phyloP scores from a whole-genome alignment of 306 rosid genomes.

The Acacia acuminata region DNA sequence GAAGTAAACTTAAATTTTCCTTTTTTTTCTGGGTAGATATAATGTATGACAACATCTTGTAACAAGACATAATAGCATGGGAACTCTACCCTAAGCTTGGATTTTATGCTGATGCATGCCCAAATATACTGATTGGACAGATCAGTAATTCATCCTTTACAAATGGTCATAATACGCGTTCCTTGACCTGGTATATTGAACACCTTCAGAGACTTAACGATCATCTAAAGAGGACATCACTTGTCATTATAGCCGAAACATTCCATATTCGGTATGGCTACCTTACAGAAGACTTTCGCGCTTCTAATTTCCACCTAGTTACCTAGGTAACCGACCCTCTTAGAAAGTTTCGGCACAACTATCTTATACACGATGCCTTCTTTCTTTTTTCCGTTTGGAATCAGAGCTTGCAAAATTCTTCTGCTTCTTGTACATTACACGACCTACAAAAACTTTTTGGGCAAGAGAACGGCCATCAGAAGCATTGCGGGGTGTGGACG shows the following conservation, averaged over 20 bases:
- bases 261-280: background rate
- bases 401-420: slow-evolving; percentile 28
- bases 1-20: background rate
- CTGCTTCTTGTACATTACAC: slow-evolving; percentile 11
- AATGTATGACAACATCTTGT: slow-evolving; percentile 1
- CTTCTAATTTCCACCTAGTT: background rate
- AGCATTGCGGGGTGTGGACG: no score
- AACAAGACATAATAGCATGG: slow-evolving; percentile 18
- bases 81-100: background rate
- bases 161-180: background rate
- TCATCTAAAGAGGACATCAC: background rate
- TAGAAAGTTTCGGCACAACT: slow-evolving; percentile 20
- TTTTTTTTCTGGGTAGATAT: background rate
- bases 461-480: no score
- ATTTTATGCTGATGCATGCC: slow-evolving; percentile 3
- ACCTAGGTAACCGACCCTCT: background rate
- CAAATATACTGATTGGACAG: background rate
- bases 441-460: background rate
- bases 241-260: background rate
- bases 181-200: background rate
- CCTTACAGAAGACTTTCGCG: background rate
- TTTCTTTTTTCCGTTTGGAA: slow-evolving; percentile 31
- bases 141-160: background rate
- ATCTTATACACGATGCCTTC: slow-evolving; percentile 11
- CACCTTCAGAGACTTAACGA: background rate